A percentile compares a stretch with the other conserved stretches of the same genome.
Evolutionary conservation across 108 stramenopile genomes (phyloP).

Genomic region (Parietichytrium sp.): DNA sequence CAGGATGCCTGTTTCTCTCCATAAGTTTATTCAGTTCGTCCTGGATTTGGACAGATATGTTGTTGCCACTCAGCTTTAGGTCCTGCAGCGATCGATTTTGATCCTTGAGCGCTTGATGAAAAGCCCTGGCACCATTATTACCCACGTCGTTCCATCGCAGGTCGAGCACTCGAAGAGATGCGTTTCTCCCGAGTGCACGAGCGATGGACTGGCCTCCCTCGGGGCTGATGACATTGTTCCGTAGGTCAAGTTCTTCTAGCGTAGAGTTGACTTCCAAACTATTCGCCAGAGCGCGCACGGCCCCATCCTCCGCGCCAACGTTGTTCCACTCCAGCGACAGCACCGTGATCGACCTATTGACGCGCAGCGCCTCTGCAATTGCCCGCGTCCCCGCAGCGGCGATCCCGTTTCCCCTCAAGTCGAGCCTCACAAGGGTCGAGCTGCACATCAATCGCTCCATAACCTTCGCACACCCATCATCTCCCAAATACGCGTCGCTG

Average conservation of each 20-base stretch:
- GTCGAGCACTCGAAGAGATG: not conserved
- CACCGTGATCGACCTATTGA: not conserved
- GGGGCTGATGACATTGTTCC: conserved; percentile 12
- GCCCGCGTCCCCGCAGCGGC: not conserved
- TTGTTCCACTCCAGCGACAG: conserved; percentile 17
- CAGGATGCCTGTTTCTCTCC: not conserved
- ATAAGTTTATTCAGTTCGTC: not conserved
- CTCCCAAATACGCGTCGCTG: not conserved
- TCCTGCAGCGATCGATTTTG: conserved; percentile 9
- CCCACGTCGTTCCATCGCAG: conserved; percentile 32
- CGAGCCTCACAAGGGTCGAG: not conserved
- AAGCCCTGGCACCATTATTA: not conserved
- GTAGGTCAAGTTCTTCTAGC: conserved; percentile 15
- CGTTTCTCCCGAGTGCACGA: not conserved
- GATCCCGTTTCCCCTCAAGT: conserved; percentile 30
- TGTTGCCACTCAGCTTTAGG: not conserved
- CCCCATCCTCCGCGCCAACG: not conserved
- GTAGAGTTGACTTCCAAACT: conserved; percentile 17
- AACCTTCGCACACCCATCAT: not conserved
- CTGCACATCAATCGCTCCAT: not conserved
- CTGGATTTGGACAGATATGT: not conserved
- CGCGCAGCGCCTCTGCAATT: not conserved
- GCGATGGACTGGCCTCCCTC: not conserved
- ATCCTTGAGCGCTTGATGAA: not conserved
- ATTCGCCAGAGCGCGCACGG: not conserved